phyloP scores from a whole-genome alignment of 306 rosid genomes.

The Cicer chorassanicum region DNA sequence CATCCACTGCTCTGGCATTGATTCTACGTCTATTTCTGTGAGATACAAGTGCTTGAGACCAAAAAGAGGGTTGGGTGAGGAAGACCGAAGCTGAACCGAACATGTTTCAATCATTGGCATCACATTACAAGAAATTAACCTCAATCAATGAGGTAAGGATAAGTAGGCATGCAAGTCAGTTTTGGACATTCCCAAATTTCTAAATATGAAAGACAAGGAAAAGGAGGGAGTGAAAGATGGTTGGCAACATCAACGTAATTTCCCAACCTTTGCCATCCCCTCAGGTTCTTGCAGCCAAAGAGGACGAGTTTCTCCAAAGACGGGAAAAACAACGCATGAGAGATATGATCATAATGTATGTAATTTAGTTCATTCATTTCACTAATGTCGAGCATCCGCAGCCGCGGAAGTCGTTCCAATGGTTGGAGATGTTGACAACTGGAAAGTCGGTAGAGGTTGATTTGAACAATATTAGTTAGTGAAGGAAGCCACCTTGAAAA shows the following conservation, averaged over 20 bases:
- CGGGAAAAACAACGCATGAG: constrained; percentile 2
- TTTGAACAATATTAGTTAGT: constrained; percentile 13
- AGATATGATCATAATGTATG: constrained; percentile 2
- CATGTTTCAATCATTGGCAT: constrained; percentile 8
- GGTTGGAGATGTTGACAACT: constrained; percentile 8
- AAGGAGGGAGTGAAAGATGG: background rate
- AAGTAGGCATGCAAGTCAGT: constrained; percentile 14
- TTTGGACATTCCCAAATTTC: constrained; percentile 24
- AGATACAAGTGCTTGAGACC: constrained; percentile 24
- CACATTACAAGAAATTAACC: constrained; percentile 11
- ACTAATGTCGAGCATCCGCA: background rate
- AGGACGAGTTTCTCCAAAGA: constrained; percentile 4
- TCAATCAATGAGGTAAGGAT: background rate
- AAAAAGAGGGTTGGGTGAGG: background rate
- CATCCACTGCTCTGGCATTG: constrained; percentile 24
- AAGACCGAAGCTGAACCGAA: constrained; percentile 7
- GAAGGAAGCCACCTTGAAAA: constrained; percentile 20
- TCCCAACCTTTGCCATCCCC: background rate
- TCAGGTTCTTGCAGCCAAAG: constrained; percentile 1
- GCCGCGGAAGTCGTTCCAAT: background rate
- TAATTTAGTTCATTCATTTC: constrained; percentile 12
- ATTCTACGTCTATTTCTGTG: constrained; percentile 16
- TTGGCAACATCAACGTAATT: background rate
- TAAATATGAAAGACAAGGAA: constrained; percentile 8
- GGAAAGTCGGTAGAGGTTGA: constrained; percentile 8